These are phyloP conservation scores for Mrakia gelida DNA, from an alignment of 768 basidiomycete species.

Conservation along the genomic window DNA sequence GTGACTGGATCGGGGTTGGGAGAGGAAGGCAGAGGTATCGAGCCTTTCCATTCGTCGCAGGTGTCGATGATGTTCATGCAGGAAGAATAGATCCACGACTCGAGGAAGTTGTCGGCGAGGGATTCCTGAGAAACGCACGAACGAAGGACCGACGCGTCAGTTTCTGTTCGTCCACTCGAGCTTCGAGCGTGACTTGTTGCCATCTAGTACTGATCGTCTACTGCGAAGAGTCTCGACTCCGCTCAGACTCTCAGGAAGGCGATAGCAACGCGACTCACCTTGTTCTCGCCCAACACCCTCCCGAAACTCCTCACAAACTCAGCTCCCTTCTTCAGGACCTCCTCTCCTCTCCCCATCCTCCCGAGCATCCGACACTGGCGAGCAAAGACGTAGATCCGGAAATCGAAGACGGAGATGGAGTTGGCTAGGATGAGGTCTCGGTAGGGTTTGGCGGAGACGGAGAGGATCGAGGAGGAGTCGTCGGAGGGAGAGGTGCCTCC, in stretches of 20 bases:
- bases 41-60: constrained; percentile 61
- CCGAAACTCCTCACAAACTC: constrained; percentile 75
- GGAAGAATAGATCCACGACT: constrained; percentile 91
- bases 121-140: constrained; percentile 49
- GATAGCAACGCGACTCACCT: constrained; percentile 52
- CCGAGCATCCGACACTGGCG: constrained; percentile 75
- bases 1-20: constrained; percentile 50
- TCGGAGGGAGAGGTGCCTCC: constrained; percentile 64
- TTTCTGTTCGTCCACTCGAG: too few species aligned
- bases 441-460: constrained; percentile 74
- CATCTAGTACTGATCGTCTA: too few species aligned
- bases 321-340: constrained; percentile 66
- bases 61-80: constrained; percentile 76
- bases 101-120: constrained; percentile 62
- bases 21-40: constrained; percentile 34
- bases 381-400: constrained; percentile 82
- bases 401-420: constrained; percentile 88
- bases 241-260: background rate
- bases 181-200: too few species aligned
- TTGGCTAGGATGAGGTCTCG: constrained; percentile 83
- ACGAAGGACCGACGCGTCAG: constrained; percentile 34
- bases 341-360: constrained; percentile 61
- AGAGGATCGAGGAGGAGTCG: constrained; percentile 76
- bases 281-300: constrained; percentile 64
- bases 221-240: too few species aligned